Evolutionary conservation across 441 rosid species (phyloP).

Genomic region (Daphne laureola): DNA sequence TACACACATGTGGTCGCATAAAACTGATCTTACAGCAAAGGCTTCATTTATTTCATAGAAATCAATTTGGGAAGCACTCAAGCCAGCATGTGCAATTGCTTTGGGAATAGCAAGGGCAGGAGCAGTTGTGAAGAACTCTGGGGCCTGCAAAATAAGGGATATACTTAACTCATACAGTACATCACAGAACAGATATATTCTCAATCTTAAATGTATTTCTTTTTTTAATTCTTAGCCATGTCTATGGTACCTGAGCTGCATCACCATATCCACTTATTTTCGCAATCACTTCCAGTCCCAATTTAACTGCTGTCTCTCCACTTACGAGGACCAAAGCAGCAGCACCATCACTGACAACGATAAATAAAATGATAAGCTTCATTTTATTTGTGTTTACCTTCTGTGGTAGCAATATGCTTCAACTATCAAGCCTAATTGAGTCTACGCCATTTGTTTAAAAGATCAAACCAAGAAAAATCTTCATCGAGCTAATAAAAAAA

Average conservation of each 20-base stretch:
- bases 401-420: slow-evolving; percentile 5
- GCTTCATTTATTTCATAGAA: slow-evolving; percentile 98
- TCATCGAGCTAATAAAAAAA: neutral
- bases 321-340: slow-evolving; percentile 90
- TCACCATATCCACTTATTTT: slow-evolving; percentile 83
- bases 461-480: neutral
- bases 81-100: slow-evolving; percentile 69
- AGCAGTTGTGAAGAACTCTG: slow-evolving; percentile 81
- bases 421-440: neutral
- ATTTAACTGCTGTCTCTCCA: slow-evolving; percentile 68
- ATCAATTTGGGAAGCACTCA: slow-evolving; percentile 81
- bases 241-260: slow-evolving; percentile 75
- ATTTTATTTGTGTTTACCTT: neutral
- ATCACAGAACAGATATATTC: neutral
- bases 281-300: slow-evolving; percentile 75
- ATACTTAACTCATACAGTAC: slow-evolving; percentile 10
- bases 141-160: slow-evolving; percentile 47
- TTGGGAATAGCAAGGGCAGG: slow-evolving; percentile 90
- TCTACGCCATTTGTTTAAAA: neutral
- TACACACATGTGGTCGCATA: too few species aligned
- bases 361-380: slow-evolving; percentile 12
- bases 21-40: slow-evolving; percentile 57
- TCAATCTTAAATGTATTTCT: neutral
- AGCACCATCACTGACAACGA: slow-evolving; percentile 77
- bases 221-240: neutral